phyloP scores from a whole-genome alignment of 2,329 filamentous ascomycete genomes.

The Colletotrichum horii region DNA sequence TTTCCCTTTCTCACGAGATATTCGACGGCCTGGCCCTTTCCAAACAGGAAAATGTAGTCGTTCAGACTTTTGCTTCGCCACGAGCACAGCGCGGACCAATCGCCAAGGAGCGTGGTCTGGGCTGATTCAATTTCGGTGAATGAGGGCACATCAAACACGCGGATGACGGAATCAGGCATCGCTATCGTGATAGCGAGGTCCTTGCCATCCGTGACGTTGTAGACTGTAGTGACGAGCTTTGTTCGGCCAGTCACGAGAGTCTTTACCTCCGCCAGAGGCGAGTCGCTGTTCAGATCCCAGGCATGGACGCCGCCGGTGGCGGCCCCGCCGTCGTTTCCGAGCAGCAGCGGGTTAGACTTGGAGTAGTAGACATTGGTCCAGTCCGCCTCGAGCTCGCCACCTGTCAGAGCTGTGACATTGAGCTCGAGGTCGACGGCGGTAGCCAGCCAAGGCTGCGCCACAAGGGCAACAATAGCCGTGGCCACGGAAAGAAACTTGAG shows the following conservation, averaged over 20 bases:
- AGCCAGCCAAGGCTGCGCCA: background rate
- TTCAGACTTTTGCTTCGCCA: slow-evolving; percentile 47
- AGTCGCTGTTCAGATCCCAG: slow-evolving; percentile 36
- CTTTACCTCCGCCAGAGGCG: slow-evolving; percentile 33
- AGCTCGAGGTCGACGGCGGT: slow-evolving; percentile 21
- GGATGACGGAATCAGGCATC: slow-evolving; percentile 45
- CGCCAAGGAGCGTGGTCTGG: slow-evolving; percentile 41
- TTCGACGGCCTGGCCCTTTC: slow-evolving; percentile 43
- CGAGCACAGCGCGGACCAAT: slow-evolving; percentile 52
- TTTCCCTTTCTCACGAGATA: slow-evolving; percentile 38
- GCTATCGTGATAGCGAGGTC: slow-evolving; percentile 47
- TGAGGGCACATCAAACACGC: slow-evolving; percentile 39
- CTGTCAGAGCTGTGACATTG: slow-evolving; percentile 37
- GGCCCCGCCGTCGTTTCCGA: slow-evolving; percentile 52
- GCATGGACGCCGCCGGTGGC: slow-evolving; percentile 47
- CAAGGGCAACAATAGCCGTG: slow-evolving; percentile 6
- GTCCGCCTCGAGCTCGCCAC: slow-evolving; percentile 43
- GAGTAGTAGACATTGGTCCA: slow-evolving; percentile 46
- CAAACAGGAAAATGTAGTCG: slow-evolving; percentile 51
- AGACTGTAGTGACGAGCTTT: slow-evolving; percentile 46
- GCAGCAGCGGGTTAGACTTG: slow-evolving; percentile 35
- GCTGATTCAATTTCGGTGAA: slow-evolving; percentile 35
- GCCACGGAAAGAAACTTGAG: slow-evolving; percentile 8
- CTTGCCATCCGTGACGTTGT: slow-evolving; percentile 36
- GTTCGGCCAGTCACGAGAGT: slow-evolving; percentile 45